phyloP scores from a whole-genome alignment of 2,329 filamentous ascomycete genomes.

The Pseudogymnoascus pannorum region DNA sequence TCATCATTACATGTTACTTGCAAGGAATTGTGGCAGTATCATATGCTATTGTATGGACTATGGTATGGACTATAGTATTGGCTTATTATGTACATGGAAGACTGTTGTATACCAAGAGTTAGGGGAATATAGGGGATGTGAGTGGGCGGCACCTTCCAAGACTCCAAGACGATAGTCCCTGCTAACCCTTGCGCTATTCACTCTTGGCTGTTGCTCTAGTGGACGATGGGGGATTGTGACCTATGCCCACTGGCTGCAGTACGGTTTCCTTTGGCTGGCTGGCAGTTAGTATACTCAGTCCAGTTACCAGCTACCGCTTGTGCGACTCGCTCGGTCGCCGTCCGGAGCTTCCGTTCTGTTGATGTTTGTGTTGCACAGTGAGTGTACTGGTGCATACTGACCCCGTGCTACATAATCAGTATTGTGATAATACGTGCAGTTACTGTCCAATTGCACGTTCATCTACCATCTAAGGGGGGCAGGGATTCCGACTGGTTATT shows the following conservation, averaged over 20 bases:
- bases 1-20: not conserved
- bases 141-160: not conserved
- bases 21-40: not conserved
- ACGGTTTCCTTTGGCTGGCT: not conserved
- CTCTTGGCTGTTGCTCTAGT: not conserved
- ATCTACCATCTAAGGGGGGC: not conserved
- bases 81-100: not conserved
- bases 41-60: not conserved
- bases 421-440: too few relatives aligned
- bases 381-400: too few relatives aligned
- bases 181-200: not conserved
- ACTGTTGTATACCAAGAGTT: not conserved
- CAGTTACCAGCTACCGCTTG: too few relatives aligned
- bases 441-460: too few relatives aligned
- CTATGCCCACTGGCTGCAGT: not conserved
- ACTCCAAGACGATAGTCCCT: constrained; percentile 6
- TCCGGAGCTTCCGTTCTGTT: not conserved
- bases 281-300: not conserved
- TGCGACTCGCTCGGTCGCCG: not conserved
- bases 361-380: not conserved
- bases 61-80: not conserved
- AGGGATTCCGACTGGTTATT: not conserved
- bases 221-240: not conserved
- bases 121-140: not conserved
- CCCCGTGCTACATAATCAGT: not conserved